Base-by-base conservation (phyloP, 495 filamentous ascomycete species). In the Neurospora sp. region DNA sequence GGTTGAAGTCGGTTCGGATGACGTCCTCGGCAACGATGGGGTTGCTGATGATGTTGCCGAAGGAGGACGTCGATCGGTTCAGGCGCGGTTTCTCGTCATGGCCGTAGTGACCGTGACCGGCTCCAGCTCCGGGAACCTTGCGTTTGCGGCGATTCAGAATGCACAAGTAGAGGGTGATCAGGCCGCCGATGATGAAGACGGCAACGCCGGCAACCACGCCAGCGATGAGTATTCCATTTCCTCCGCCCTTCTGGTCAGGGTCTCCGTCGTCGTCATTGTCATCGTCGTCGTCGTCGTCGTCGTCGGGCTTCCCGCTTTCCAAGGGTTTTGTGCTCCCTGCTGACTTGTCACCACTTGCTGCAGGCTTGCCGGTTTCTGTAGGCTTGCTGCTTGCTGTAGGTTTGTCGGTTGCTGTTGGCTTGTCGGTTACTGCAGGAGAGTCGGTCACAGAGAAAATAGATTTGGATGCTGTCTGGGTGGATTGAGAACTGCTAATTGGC, bases 41-140 rank as follows among this genome's bases (percentile, higher is more conserved):
- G 42, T 77, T 75, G 74, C 78, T 81, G 80, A 85, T 84, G 71
- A 83, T 76, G 76, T 84, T 84, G 37, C 83, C 83, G 70, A 86
- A 84, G 3, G 83, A 83, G 8, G 80, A 80, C 72, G 85, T 74
- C 78, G 86, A 73, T 76, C 86, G 76, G 41, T 65, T 65, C 53
- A 65, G 53, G 53, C 53, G 53, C 27, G 53, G 53, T 35, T 65
- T 65, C 53, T 65, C 53, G 27, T 27, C 53, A 65, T 65, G 53
- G 7, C 53, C 53, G 14, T 35, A 14, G 83, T 74, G 68, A 83
- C 72, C 82, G 86, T 82, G 9, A 75, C 70, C 0, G 73, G 39
- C n/a, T 68, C 70, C 40, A 37, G 17, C 40, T 48, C 69, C 37
- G 4, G 45, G 20, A 71, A 42, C 42, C 70, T 74, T 31, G 53